Evolutionary conservation across 2,329 filamentous ascomycete species (phyloP).

Genomic region (Colletotrichum aenigma): DNA sequence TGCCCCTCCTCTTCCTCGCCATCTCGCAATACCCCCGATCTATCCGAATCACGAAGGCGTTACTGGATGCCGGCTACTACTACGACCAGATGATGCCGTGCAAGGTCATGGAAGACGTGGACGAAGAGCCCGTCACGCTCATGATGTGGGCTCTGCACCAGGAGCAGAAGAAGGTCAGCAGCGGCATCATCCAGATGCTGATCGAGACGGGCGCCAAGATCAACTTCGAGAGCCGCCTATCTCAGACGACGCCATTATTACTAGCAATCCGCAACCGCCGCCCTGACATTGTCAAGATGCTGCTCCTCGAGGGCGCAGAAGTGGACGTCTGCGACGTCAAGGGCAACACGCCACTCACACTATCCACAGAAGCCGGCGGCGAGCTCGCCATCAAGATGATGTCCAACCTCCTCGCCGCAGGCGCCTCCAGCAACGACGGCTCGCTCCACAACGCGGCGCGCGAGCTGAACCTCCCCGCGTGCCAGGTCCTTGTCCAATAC

Average conservation of each 20-base stretch:
- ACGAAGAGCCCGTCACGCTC: constrained; percentile 61
- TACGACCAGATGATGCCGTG: constrained; percentile 56
- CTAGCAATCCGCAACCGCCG: constrained; percentile 61
- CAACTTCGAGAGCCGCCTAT: constrained; percentile 56
- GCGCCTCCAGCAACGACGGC: constrained; percentile 65
- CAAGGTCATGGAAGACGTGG: constrained; percentile 47
- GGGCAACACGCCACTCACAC: constrained; percentile 63
- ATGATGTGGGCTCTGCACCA: constrained; percentile 67
- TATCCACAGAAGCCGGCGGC: constrained; percentile 61
- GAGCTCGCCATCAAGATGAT: constrained; percentile 59
- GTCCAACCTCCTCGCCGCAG: constrained; percentile 57
- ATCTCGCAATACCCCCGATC: constrained; percentile 61
- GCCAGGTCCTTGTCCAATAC: constrained; percentile 60
- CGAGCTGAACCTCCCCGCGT: constrained; percentile 60
- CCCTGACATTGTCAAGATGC: constrained; percentile 59
- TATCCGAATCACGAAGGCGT: constrained; percentile 51
- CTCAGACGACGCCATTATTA: constrained; percentile 62
- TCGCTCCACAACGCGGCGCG: constrained; percentile 70
- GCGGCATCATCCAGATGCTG: constrained; percentile 59
- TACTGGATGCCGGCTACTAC: constrained; percentile 64
- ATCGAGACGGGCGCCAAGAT: constrained; percentile 60
- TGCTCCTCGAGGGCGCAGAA: constrained; percentile 64
- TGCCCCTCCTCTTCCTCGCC: constrained; percentile 57
- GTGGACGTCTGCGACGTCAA: constrained; percentile 61
- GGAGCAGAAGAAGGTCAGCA: constrained; percentile 67